Base-by-base conservation (phyloP, 2,329 filamentous ascomycete species). In the Lizonia empirigonia region DNA sequence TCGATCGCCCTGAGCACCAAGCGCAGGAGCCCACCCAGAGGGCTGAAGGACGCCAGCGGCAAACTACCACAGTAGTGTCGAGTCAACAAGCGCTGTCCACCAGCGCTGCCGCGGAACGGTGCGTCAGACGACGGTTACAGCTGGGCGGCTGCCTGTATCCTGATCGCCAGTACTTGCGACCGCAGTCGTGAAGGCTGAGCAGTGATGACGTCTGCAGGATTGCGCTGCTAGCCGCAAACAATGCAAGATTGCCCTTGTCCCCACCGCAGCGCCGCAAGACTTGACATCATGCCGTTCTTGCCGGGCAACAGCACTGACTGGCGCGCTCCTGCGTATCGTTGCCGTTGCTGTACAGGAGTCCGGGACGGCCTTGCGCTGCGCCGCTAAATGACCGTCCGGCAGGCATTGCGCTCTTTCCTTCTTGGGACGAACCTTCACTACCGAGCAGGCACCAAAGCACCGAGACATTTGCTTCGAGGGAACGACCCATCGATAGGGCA, bases 281-380 rank as follows among this genome's bases (percentile, higher is more conserved):
- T 16, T 50, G 47, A 50, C 47, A 50, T 50, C 47, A 46, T 54
- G 48, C 41, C 48, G 41, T 40, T 22, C 27, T 46, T 46, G 35
- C 48, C 40, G 48, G 41, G 16, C 15, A 35, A 23, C 29, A 29
- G 12, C 29, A 27, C 26, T 13, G 46, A 23, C 37, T 35, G 30
- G 29, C 44, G 22, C 30, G 19, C 18, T 5, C 42, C 26, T 30
- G 35, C 20, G 16, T 27, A 45, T 36, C 33, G 32, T 29, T 37
- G 42, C 42, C 42, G 37, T 40, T 29, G 18, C 16, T 40, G 37
- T 30, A 30, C 37, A 29, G 16, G 8, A 5, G 16, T 26, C 34
- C 19, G 13, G 26, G 10, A 30, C 16, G 16, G 15, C 20, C 24
- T 20, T 27, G 36, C 9, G 12, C 16, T 23, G 35, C 29, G 22